Base-by-base conservation (phyloP, 2,329 filamentous ascomycete species). In the Cladosporium sp. region DNA sequence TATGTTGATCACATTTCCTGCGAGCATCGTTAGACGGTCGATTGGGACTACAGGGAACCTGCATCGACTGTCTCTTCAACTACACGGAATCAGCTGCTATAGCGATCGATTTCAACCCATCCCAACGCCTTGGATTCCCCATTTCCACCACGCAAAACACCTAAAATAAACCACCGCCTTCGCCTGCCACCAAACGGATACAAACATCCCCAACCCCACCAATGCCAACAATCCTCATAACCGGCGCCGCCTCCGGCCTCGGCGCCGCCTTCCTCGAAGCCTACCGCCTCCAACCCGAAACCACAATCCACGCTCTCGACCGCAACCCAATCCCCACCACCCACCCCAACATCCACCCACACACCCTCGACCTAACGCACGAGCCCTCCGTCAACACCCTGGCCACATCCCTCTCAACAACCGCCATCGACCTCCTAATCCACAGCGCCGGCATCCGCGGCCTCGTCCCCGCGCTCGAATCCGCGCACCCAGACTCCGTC, bases 381-480 rank as follows among this genome's bases (percentile, higher is more conserved):
- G 58, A 64, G 41, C 22, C 31, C 1, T 60, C 64, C 9, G 57
- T 70, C 43, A 32, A 52, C n/a, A 7, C 44, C 10, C 56, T 69
- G n/a, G 52, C 55, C 1, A 28, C 50, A 3, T 1, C 33, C 1
- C 19, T 70, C 7, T 31, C 54, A 9, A 52, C 43, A 14, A 55
- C 35, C 1, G 63, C 64, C 0, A 67, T 77, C 40, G 61, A 68
- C 46, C 61, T 75, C 1, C 38, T 76, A 9, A 63, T 77, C 38
- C 74, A 77, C 64, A 68, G 65, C 52, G 72, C 72, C 6, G 74
- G 74, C 5, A 64, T 75, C 42, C 67, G 74, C 6, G 74, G 74
- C 6, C 67, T 77, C 1, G 72, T 74, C 0, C 64, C 67, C 0
- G 28, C 46, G 1, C 54, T 69, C 6, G 59, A 63, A 28, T 13